These are phyloP conservation scores for Rhododendron williamsianum DNA, from an alignment of 148 eudicot genomes.

Conservation along the genomic window DNA sequence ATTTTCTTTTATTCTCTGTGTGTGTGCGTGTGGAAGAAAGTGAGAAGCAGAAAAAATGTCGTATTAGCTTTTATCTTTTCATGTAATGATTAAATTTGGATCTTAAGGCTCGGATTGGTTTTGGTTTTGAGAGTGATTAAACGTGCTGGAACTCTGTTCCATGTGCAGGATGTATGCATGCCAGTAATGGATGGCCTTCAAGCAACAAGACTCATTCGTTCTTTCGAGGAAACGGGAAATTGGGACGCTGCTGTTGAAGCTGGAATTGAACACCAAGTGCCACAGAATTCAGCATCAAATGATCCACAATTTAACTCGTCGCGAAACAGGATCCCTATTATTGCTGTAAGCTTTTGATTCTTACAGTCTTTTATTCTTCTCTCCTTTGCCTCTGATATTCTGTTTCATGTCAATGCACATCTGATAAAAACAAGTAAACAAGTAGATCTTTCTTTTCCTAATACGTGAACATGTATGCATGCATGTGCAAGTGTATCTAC, in stretches of 20 bases:
- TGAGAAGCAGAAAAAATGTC: not conserved
- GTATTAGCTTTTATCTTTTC: not conserved
- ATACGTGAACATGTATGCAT: not conserved
- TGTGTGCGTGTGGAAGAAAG: not conserved
- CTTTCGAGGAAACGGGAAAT: constrained; percentile 74
- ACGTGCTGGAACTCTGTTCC: not conserved
- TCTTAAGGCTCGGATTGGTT: not conserved
- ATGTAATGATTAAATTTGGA: not conserved
- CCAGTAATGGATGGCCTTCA: constrained; percentile 96
- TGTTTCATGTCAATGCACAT: not conserved
- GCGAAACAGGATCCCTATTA: constrained; percentile 51
- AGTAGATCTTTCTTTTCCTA: too few relatives aligned
- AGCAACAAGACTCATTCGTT: constrained; percentile 81
- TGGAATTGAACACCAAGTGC: constrained; percentile 49
- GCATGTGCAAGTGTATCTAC: not conserved
- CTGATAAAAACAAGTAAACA: not conserved
- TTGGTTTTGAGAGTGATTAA: not conserved
- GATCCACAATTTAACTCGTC: constrained; percentile 21
- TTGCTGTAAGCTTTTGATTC: constrained; percentile 55
- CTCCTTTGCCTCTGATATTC: not conserved
- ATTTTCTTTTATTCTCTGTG: not conserved
- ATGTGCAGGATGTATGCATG: constrained; percentile 86
- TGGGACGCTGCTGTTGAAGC: constrained; percentile 82
- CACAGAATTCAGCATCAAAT: constrained; percentile 20
- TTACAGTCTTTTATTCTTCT: not conserved